Base-by-base conservation (phyloP, 2,329 filamentous ascomycete genomes). In the Sporothrix curviconia region DNA sequence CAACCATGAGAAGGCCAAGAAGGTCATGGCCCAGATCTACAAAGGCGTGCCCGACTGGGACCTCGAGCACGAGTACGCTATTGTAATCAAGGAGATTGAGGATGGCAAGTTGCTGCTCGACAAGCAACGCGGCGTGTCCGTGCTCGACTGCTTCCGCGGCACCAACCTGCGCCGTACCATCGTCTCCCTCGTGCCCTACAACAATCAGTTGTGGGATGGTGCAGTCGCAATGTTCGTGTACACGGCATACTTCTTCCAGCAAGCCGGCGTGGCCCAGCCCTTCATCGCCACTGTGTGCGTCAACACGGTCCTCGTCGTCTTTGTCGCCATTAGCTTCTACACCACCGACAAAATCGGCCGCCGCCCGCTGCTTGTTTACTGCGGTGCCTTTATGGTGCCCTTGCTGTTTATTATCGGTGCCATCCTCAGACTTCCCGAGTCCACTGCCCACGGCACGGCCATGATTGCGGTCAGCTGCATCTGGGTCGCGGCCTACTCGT, bases 301-400 rank as follows among this genome's bases (percentile, higher is more conserved):
- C 55, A 57, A 57, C 47, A 52, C 37, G 2, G 55, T 57, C 28
- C 55, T 57, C 37, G 55, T 57, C 39, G 55, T 36, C 37, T 57
- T 57, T 39, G 55, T 57, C 24, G 55, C 55, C 17, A 57, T 57
- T 12, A 57, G 55, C 39, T 57, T 57, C 19, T 57, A 57, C 30
- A 57, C 55, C 1, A 57, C 55, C 2, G 55, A 57, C 55, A 12
- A n/a, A 3, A n/a, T 57, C 15, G 55, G 55, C 22, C 55, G 55
- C 3, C 55, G 55, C 17, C 55, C 55, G 3, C 55, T 57, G 39
- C 55, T 57, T n/a, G 55, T 57, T 15, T 57, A 57, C 15, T 17
- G 46, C 19, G 55, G 55, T 14, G 55, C 55, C 3, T 39, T 52
- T 14, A 57, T 57, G 55, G 55, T 46, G 1, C 55, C 55, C 2